These are phyloP conservation scores for Penicillium fimorum DNA, from an alignment of 495 filamentous ascomycete genomes.

Conservation along the genomic window DNA sequence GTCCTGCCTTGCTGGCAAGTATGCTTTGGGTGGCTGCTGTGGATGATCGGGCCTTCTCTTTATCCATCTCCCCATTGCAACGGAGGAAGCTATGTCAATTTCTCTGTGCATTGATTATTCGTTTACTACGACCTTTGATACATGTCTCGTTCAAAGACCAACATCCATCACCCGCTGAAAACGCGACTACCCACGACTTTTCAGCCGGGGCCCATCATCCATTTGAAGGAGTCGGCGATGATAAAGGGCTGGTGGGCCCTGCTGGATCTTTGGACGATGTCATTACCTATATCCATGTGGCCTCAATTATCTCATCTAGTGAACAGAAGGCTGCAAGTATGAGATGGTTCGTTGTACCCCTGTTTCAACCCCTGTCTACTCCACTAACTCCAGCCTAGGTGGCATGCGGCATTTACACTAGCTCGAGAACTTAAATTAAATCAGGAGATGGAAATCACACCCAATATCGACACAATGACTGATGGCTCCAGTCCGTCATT, in stretches of 20 bases:
- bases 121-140: conserved; percentile 80
- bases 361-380: conserved; percentile 5
- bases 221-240: conserved; percentile 68
- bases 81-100: conserved; percentile 88
- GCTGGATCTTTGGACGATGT: conserved; percentile 72
- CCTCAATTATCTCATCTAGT: conserved; percentile 88
- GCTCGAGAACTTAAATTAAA: conserved; percentile 93
- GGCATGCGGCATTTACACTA: conserved; percentile 91
- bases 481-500: conserved; percentile 40
- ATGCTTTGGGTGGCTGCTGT: conserved; percentile 96
- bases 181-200: conserved; percentile 31
- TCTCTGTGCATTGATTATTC: conserved; percentile 82
- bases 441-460: conserved; percentile 71
- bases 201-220: conserved; percentile 40
- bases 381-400: conserved; percentile 50
- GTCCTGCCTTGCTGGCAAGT: conserved; percentile 82
- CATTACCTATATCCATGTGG: conserved; percentile 71
- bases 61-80: conserved; percentile 81
- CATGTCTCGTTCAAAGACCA: conserved; percentile 56
- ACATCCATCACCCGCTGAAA: conserved; percentile 27
- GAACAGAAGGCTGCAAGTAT: conserved; percentile 94
- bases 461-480: conserved; percentile 38
- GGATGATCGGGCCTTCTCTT: conserved; percentile 83
- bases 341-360: conserved; percentile 57
- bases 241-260: conserved; percentile 71